Evolutionary conservation across 2,329 filamentous ascomycete genomes (phyloP), one percentile per base, ranked within the genome.

Genomic region (Lachnellula occidentalis): DNA sequence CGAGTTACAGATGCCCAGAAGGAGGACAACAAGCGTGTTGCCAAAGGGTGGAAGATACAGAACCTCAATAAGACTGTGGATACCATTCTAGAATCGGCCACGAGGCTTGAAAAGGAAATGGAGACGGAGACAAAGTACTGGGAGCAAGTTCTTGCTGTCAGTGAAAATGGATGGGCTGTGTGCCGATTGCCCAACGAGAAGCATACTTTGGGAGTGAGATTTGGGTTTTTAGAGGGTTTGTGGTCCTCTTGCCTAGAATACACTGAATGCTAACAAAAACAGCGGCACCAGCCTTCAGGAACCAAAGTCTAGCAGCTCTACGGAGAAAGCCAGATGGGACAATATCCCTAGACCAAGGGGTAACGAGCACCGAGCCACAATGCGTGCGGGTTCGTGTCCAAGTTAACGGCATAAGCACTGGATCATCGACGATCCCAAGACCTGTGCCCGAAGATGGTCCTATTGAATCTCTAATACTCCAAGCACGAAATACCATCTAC

Each of bases 61-160:
- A 86, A 86, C 45, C 82, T 96, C 61, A 85, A 88, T 63, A 80
- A 82, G 34, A 85, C 88, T 3, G 85, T 90, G 1, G 86, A 89
- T 63, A 85, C 85, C 36, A 80, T 96, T 21, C 74, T 90, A 14
- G 79, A 83, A 9, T 86, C 91, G 4, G 87, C 88, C 0, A 77
- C 79, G 24, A 80, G 89, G 41, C 73, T 99, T 12, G 82, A 90
- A 63, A 81, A 80, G 11, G 92, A 96, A 69, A 87, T 95, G 34
- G 78, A 81, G 9, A 82, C 83, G 31, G 94, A 99, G 73, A 86
- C 85, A 2, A 86, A 80, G 63, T 99, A 95, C 70, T 99, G 94
- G 94, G 81, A 87, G 53, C 87, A 95, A 64, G 81, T 97, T 2
- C 74, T 95, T 46, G 82, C 84, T 9, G 84, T 97, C 45, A 90